Conservation (phyloP, 2,329 filamentous ascomycete species). For the Exophiala dermatitidis region DNA sequence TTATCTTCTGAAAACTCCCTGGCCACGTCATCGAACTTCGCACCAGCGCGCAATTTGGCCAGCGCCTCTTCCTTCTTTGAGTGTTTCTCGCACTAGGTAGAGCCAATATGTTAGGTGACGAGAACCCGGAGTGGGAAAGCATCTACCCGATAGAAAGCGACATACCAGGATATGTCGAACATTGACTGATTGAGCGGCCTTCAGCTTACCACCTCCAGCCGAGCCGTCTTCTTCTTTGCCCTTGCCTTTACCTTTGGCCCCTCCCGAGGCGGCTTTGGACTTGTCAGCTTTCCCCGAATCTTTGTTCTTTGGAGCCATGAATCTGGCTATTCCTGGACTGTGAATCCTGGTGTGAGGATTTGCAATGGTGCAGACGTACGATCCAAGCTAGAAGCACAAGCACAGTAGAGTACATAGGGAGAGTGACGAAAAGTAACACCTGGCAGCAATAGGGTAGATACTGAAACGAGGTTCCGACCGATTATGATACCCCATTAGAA, state of each 20-base stretch:
- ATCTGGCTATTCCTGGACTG: not conserved
- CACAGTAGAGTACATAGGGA: not conserved
- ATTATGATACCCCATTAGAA: not conserved
- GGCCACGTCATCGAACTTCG: conserved; percentile 60
- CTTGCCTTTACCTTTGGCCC: conserved; percentile 34
- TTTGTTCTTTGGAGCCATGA: conserved; percentile 41
- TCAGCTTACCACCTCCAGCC: conserved; percentile 38
- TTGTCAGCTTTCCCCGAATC: conserved; percentile 27
- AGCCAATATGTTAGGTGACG: not conserved
- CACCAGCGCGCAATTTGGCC: conserved; percentile 51
- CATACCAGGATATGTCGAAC: conserved; percentile 56
- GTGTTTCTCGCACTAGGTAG: conserved; percentile 52
- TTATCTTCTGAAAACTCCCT: conserved; percentile 60
- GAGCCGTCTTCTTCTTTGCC: conserved; percentile 33
- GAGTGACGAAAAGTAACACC: not conserved
- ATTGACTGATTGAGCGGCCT: conserved; percentile 57
- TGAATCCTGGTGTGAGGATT: not conserved
- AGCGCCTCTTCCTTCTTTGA: conserved; percentile 59
- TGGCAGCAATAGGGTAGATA: not conserved
- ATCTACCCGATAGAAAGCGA: conserved; percentile 1
- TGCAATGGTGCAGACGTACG: not conserved
- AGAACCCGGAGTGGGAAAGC: not conserved
- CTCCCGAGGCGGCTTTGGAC: conserved; percentile 27
- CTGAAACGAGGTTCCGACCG: too few relatives aligned
- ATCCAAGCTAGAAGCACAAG: not conserved